Conservation (phyloP, 2,329 filamentous ascomycete species). For the Monosporascus sp. region DNA sequence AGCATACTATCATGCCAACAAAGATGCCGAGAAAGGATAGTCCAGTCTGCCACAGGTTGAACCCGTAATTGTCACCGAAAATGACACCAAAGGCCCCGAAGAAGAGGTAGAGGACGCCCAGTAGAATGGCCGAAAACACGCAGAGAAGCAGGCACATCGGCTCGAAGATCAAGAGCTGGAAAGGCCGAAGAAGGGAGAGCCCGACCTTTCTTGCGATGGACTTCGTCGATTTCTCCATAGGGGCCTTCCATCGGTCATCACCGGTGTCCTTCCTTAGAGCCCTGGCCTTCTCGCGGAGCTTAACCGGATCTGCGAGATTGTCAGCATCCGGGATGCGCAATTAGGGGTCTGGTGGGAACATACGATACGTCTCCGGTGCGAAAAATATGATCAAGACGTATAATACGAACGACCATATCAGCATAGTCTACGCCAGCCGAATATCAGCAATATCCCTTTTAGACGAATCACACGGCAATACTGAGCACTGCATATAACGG, state of each 20-base stretch:
- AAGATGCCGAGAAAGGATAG: constrained; percentile 70
- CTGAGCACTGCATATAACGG: no score
- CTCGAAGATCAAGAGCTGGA: constrained; percentile 74
- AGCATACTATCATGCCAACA: constrained; percentile 61
- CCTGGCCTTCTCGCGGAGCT: constrained; percentile 68
- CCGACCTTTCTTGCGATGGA: constrained; percentile 60
- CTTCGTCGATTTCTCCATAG: constrained; percentile 66
- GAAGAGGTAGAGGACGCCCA: constrained; percentile 86
- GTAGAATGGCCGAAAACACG: constrained; percentile 75
- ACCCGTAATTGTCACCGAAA: constrained; percentile 68
- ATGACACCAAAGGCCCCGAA: constrained; percentile 84
- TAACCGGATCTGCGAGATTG: constrained; percentile 49
- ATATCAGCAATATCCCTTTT: constrained; percentile 5
- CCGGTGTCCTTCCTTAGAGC: constrained; percentile 68
- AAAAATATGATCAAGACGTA: constrained; percentile 61
- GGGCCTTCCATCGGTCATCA: constrained; percentile 70
- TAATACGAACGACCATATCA: constrained; percentile 73
- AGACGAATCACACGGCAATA: no score
- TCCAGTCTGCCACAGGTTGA: constrained; percentile 76
- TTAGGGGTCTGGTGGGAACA: constrained; percentile 30
- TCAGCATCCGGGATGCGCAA: neutral
- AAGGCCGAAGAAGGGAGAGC: constrained; percentile 60
- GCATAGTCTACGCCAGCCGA: constrained; percentile 42
- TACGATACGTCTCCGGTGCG: constrained; percentile 83
- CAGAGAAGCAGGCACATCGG: constrained; percentile 83